Conservation (phyloP, 2,329 filamentous ascomycete genomes). For the Spiromastix sp. region DNA sequence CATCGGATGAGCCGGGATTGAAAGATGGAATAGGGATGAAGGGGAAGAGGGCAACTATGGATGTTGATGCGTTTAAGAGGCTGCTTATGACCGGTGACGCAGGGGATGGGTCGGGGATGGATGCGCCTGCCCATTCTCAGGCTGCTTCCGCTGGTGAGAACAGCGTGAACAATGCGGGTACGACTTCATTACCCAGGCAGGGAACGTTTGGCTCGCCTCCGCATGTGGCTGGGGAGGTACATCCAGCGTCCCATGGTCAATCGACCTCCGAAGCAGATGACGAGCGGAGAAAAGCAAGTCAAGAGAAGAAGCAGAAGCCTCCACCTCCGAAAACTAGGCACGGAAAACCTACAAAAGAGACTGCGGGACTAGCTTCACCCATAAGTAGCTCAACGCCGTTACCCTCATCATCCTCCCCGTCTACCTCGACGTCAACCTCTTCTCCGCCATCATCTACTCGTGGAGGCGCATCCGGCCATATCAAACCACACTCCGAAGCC, state of each 20-base stretch:
- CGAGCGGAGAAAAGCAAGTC: constrained; percentile 24
- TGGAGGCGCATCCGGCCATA: background rate
- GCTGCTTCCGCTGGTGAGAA: constrained; percentile 1
- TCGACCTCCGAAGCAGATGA: constrained; percentile 44
- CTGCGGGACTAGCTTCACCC: constrained; percentile 6
- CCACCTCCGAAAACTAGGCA: constrained; percentile 69
- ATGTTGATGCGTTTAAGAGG: constrained; percentile 69
- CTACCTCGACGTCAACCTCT: constrained; percentile 11
- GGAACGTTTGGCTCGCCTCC: constrained; percentile 12
- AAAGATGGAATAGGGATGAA: background rate
- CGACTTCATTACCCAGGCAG: constrained; percentile 2
- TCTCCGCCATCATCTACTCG: constrained; percentile 3
- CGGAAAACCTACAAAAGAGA: constrained; percentile 57
- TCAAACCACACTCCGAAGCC: too few relatives aligned
- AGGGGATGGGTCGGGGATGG: constrained; percentile 17
- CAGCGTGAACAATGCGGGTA: constrained; percentile 4
- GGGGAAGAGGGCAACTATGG: constrained; percentile 41
- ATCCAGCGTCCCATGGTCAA: constrained; percentile 50
- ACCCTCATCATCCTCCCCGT: constrained; percentile 6
- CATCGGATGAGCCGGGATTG: too few relatives aligned
- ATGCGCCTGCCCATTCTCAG: background rate
- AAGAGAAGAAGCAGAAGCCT: constrained; percentile 49
- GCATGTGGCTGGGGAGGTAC: constrained; percentile 34
- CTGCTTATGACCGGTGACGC: constrained; percentile 64
- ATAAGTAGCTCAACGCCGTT: background rate